These are phyloP conservation scores for Pilasporangium apinafurcum DNA, from an alignment of 352 stramenopile genomes.

Conservation along the genomic window DNA sequence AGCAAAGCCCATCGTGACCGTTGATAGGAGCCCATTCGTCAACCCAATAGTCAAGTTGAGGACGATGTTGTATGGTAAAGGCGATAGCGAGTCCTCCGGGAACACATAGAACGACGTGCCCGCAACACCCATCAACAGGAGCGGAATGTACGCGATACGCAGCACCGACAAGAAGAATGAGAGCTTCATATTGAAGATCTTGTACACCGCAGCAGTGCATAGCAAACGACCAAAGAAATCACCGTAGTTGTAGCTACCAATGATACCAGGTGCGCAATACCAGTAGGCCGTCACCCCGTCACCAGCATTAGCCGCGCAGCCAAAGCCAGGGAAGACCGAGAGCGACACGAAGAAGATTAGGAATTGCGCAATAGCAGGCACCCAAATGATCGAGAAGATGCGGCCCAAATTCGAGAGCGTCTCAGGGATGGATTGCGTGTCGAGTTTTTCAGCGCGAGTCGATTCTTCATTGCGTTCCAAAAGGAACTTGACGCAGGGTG, in stretches of 20 bases:
- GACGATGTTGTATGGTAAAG: slow-evolving; percentile 31
- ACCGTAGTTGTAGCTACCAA: slow-evolving; percentile 57
- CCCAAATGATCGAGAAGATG: slow-evolving; percentile 42
- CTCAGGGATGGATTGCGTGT: slow-evolving; percentile 15
- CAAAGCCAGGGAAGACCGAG: slow-evolving; percentile 43
- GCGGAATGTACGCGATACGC: slow-evolving; percentile 46
- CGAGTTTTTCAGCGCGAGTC: slow-evolving; percentile 20
- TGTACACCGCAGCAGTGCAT: slow-evolving; percentile 39
- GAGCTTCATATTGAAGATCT: slow-evolving; percentile 43
- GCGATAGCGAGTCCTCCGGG: slow-evolving; percentile 11
- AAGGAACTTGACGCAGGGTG: slow-evolving; percentile 45
- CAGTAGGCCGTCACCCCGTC: slow-evolving; percentile 18
- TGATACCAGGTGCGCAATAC: slow-evolving; percentile 49
- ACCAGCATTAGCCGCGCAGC: slow-evolving; percentile 17
- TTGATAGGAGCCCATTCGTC: slow-evolving; percentile 46
- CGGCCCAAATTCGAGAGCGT: slow-evolving; percentile 33
- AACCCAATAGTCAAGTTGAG: slow-evolving; percentile 49
- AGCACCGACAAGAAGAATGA: slow-evolving; percentile 30
- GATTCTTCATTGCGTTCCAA: slow-evolving; percentile 36
- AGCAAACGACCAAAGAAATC: slow-evolving; percentile 53
- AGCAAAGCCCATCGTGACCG: slow-evolving; percentile 52
- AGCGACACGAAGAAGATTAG: slow-evolving; percentile 60
- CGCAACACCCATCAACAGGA: slow-evolving; percentile 45
- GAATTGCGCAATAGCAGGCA: slow-evolving; percentile 41
- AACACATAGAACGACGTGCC: slow-evolving; percentile 53